Evolutionary conservation across 2,329 filamentous ascomycete genomes (phyloP), one percentile per base, ranked within the genome.

Genomic region (Penicillium freii): DNA sequence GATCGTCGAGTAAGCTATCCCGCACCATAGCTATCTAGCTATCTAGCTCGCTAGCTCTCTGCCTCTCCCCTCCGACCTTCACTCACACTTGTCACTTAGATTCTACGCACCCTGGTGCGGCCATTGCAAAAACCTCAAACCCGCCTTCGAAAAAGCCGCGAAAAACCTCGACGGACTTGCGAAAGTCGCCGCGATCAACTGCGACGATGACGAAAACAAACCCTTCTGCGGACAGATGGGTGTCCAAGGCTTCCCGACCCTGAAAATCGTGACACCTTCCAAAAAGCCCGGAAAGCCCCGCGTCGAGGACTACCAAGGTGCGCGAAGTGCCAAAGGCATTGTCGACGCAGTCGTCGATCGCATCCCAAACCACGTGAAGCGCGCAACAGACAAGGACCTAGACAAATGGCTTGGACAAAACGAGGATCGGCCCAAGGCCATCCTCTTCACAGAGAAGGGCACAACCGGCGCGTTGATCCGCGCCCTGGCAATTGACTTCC

Each of bases 51-150:
- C 29, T 38, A 10, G 39, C 46, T 39, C 39, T 40, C 47, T 21
- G 21, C 21, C 21, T 1, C 23, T 23, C 25, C 34, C 36, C 29
- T 48, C 43, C 17, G 25, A 42, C 51, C 42, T 48, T 62, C 57
- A 23, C 57, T 58, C 51, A 53, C 46, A 21, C 13, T 66, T 60
- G 36, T 57, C 59, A 54, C 58, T 56, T 51, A 91, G 92, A 77
- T 97, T 97, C 82, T 97, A 96, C 71, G 93, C 93, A 9, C 93
- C 93, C 25, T 97, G 93, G 93, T 97, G 94, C 70, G 94, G 93
- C 42, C 94, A 97, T 78, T 99, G 94, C 80, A 84, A 96, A 78
- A 97, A 89, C 77, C 88, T 99, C 69, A 92, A 97, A 78, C 93
- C 92, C 3, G 90, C 91, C 44, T 99, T 94, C 77, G 93, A 97